Evolutionary conservation across 2,329 filamentous ascomycete species (phyloP), one percentile per base, ranked within the genome.

Genomic region (Cryphonectria japonica): DNA sequence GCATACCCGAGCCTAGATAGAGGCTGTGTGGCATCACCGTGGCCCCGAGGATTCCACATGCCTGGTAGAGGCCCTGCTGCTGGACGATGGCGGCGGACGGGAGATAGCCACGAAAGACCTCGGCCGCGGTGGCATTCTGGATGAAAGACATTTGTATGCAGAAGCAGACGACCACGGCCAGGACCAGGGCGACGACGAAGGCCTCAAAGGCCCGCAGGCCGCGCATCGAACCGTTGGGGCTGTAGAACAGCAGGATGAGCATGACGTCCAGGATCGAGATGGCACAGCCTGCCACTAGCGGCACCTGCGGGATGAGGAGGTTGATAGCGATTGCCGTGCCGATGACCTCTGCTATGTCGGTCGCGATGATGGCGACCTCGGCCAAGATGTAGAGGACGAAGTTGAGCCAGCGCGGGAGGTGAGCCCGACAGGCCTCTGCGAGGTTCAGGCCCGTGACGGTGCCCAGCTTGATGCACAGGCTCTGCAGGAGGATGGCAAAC

Each of bases 31-130:
- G 90, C 90, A 92, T 92, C 34, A 92, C 91, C 0, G 92, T 94
- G 3, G 92, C 92, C 1, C 92, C 92, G 0, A 94, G 83, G 70
- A 94, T 94, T 67, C 92, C 92, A 73, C 92, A 94, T 1, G 91
- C 87, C 79, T 92, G 90, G 77, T 92, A 93, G 0, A 81, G 74
- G 8, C 85, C 90, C 76, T 89, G 76, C 1, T 85, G 84, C 77
- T 91, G 80, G 0, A 91, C 81, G 1, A 92, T 78, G 3, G 86
- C 83, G 59, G 81, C 81, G 0, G 89, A 92, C 0, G 91, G 91
- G 26, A 92, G 78, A 74, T 90, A 93, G 26, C 91, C 91, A 50
- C 80, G 82, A 77, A 93, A 90, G 1, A 93, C 88, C 22, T 90
- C 83, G 0, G 87, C 87, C 0, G 87, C 82, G 5, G 82, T 81